phyloP scores from a whole-genome alignment of 1,139 yeast genomes.

The Taphrina wiesneri region DNA sequence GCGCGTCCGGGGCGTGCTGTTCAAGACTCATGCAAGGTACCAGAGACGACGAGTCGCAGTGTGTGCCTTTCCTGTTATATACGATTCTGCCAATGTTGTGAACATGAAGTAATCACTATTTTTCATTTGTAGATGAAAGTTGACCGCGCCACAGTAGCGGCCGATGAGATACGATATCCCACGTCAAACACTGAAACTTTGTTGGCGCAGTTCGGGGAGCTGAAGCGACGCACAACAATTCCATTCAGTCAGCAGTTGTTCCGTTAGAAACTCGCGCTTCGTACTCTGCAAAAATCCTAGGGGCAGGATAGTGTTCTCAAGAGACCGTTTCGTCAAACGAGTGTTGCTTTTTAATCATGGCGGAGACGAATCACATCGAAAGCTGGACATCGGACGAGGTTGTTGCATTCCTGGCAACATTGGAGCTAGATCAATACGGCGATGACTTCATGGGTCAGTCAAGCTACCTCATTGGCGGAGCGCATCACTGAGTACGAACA shows the following conservation, averaged over 20 bases:
- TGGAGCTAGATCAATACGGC: constrained; percentile 38
- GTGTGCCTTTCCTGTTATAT: too few species aligned
- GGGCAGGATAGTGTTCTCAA: background rate
- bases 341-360: too few species aligned
- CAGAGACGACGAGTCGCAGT: background rate
- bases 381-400: constrained; percentile 40
- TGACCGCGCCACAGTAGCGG: background rate
- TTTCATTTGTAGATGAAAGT: background rate
- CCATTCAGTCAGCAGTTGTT: too few species aligned
- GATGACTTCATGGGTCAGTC: constrained; percentile 34
- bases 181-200: background rate
- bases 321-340: too few species aligned
- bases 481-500: background rate
- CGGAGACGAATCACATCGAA: constrained; percentile 26
- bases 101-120: too few species aligned
- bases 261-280: too few species aligned
- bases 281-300: too few species aligned
- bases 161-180: constrained; percentile 2
- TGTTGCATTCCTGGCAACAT: constrained; percentile 36
- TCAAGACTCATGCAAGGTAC: background rate
- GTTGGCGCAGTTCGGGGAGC: too few species aligned
- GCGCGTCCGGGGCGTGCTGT: background rate
- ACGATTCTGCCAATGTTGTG: too few species aligned
- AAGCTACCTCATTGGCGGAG: too few species aligned
- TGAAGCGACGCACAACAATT: background rate